Evolutionary conservation across 2,329 filamentous ascomycete genomes (phyloP).

Genomic region (Hymenoscyphus repandus): DNA sequence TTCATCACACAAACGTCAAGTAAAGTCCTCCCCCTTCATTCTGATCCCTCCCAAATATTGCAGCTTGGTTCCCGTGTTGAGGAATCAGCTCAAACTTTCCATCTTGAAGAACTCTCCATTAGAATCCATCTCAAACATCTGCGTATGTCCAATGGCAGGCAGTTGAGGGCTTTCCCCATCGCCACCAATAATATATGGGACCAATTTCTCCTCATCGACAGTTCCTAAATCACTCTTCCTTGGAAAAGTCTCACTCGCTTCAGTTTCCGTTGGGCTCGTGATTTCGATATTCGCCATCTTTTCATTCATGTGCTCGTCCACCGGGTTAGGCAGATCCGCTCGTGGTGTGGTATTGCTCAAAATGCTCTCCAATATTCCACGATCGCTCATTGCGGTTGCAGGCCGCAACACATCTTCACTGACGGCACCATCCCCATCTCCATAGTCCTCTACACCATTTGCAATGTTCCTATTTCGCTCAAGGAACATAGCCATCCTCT

Average conservation of each 20-base stretch:
- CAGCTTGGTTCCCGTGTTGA: too few relatives aligned
- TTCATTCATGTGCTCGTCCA: conserved; percentile 21
- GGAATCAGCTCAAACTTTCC: not conserved
- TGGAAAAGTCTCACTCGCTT: not conserved
- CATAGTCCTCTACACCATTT: conserved; percentile 17
- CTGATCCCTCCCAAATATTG: too few relatives aligned
- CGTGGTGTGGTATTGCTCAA: conserved; percentile 30
- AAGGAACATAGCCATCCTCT: conserved; percentile 26
- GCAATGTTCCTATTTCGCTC: conserved; percentile 30
- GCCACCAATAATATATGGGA: not conserved
- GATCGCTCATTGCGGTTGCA: conserved; percentile 28
- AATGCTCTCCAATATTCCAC: conserved; percentile 29
- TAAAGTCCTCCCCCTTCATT: too few relatives aligned
- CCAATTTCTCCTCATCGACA: not conserved
- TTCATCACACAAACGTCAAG: too few relatives aligned
- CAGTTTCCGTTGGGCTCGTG: not conserved
- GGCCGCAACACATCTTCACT: conserved; percentile 26
- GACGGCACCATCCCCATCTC: conserved; percentile 15
- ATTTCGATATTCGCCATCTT: conserved; percentile 14
- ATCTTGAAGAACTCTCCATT: not conserved
- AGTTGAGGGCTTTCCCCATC: not conserved
- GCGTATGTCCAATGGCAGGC: not conserved
- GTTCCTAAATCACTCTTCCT: not conserved
- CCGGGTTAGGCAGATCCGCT: conserved; percentile 25
- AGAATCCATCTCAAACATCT: not conserved